These are phyloP conservation scores for Cupressus sempervirens DNA, from an alignment of 75 land plant species.

Conservation along the genomic window DNA sequence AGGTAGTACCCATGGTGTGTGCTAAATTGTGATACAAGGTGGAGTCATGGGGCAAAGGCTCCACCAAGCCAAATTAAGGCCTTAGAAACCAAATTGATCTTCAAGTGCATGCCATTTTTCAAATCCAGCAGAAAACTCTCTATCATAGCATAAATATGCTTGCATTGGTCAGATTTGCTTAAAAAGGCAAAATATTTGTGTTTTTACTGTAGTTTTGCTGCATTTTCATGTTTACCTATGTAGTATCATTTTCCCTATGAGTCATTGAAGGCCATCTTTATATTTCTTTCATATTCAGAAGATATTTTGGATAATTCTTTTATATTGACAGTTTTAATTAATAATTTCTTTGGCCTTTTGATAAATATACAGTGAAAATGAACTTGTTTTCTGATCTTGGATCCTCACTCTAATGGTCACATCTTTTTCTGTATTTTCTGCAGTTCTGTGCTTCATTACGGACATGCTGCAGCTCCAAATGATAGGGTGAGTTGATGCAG, in stretches of 20 bases:
- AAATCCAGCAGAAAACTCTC: too few species aligned
- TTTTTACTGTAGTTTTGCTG: too few species aligned
- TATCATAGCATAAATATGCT: too few species aligned
- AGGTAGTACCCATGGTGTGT: too few species aligned
- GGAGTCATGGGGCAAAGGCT: too few species aligned
- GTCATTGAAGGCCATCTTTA: not conserved
- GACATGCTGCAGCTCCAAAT: constrained; percentile 99
- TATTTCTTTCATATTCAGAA: not conserved
- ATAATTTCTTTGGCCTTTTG: not conserved
- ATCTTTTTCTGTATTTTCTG: not conserved
- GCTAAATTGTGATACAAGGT: too few species aligned
- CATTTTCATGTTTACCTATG: not conserved
- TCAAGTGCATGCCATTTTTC: too few species aligned
- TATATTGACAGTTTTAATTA: not conserved
- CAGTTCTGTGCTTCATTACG: constrained; percentile 93
- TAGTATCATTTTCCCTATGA: not conserved
- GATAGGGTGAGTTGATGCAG: constrained; percentile 47
- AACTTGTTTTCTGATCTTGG: not conserved
- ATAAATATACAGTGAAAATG: not conserved
- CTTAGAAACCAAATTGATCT: too few species aligned
- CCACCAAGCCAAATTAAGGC: too few species aligned
- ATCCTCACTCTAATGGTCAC: not conserved
- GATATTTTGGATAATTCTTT: not conserved
- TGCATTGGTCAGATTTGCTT: too few species aligned
- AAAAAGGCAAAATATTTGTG: too few species aligned